A percentile compares a stretch with the other conserved stretches of the same genome.
Conservation (phyloP, 495 filamentous ascomycete genomes). For the Aspergillus kassunensis region DNA sequence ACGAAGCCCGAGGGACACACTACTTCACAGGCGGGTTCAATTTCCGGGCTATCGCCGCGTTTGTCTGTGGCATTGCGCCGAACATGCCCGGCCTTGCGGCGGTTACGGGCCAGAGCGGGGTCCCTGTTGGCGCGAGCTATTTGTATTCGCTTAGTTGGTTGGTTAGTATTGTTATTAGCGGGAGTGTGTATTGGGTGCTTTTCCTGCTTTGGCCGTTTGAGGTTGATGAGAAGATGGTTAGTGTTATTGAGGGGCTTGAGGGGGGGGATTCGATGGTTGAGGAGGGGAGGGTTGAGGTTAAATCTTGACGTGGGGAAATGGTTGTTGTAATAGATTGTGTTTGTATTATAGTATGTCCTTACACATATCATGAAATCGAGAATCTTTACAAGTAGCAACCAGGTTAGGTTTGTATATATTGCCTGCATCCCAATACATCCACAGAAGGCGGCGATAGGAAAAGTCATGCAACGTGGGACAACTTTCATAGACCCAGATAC, state of each 20-base stretch:
- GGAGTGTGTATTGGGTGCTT: conserved; percentile 7
- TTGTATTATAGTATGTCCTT: no score
- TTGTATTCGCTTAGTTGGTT: conserved; percentile 17
- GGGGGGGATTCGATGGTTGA: conserved; percentile 7
- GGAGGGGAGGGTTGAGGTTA: background rate
- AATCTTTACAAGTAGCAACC: no score
- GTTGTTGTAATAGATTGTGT: no score
- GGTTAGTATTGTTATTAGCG: conserved; percentile 9
- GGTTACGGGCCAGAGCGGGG: conserved; percentile 9
- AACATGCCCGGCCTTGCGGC: conserved; percentile 35
- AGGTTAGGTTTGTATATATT: no score
- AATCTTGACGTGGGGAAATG: no score
- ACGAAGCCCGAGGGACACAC: conserved; percentile 38
- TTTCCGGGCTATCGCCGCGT: conserved; percentile 34
- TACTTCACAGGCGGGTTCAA: conserved; percentile 42
- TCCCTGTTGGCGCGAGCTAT: conserved; percentile 12
- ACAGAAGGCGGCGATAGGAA: no score
- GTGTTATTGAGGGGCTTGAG: conserved; percentile 3
- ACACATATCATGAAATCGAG: no score
- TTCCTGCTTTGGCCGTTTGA: conserved; percentile 13
- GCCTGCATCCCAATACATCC: no score
- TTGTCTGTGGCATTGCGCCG: conserved; percentile 37
- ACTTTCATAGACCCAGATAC: no score
- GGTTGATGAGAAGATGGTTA: conserved; percentile 10
- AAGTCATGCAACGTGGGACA: no score